These are phyloP conservation scores for Teunomyces cretensis DNA, from an alignment of 805 yeast species.

Conservation along the genomic window DNA sequence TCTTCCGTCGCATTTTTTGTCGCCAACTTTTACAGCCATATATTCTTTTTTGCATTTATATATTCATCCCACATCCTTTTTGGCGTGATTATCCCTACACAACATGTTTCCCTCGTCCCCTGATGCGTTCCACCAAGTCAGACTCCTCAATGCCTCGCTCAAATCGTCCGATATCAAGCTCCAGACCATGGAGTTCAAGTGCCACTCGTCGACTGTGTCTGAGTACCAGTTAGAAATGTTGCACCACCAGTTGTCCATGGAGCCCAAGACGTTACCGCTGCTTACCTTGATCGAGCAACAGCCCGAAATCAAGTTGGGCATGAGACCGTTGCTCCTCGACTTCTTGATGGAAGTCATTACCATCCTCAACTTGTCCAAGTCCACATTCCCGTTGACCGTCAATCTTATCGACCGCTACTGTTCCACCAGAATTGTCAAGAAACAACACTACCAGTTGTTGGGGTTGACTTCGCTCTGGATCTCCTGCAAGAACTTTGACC, in stretches of 20 bases:
- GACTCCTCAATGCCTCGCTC: conserved; percentile 30
- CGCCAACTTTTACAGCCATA: conserved; percentile 2
- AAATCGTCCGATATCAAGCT: conserved; percentile 42
- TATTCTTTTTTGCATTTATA: conserved; percentile 1
- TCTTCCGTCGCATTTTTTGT: conserved; percentile 2
- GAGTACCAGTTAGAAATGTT: conserved; percentile 48
- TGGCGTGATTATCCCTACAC: conserved; percentile 1
- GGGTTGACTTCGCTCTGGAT: conserved; percentile 47
- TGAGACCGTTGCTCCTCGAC: conserved; percentile 44
- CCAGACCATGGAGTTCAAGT: conserved; percentile 47
- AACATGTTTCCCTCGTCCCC: conserved; percentile 20
- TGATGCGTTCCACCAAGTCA: conserved; percentile 32
- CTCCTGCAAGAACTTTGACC: conserved; percentile 48
- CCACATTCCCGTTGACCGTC: conserved; percentile 45
- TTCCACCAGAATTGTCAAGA: conserved; percentile 44
- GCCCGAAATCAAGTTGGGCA: conserved; percentile 44
- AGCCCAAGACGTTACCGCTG: conserved; percentile 19
- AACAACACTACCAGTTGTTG: conserved; percentile 45
- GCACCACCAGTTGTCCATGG: conserved; percentile 30
- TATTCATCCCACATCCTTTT: not conserved
- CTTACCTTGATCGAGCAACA: conserved; percentile 42
- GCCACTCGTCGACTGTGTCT: conserved; percentile 42
- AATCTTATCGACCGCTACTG: conserved; percentile 45
- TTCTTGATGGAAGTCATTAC: conserved; percentile 46
- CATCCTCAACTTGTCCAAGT: conserved; percentile 37